Conservation (phyloP, 495 filamentous ascomycete genomes). For the Letharia lupina region DNA sequence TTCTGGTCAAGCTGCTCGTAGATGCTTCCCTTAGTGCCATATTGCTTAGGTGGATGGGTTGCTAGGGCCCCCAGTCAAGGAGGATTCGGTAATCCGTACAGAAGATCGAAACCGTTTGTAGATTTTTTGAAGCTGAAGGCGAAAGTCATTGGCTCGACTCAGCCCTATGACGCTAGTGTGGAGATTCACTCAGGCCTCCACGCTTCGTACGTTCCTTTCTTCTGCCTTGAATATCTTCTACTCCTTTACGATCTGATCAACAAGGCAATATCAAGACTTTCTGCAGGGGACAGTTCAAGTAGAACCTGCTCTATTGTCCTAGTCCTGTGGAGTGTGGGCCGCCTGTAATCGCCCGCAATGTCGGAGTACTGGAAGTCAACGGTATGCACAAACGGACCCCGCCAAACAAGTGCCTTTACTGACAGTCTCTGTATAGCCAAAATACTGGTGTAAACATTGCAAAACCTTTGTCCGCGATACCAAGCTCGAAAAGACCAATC, state of each 20-base stretch:
- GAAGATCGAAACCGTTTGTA: not conserved
- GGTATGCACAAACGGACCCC: constrained; percentile 33
- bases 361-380: constrained; percentile 99
- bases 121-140: not conserved
- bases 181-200: not conserved
- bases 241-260: not conserved
- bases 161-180: constrained; percentile 9
- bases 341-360: constrained; percentile 35
- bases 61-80: not conserved
- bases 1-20: constrained; percentile 1
- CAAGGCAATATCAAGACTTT: too few relatives aligned
- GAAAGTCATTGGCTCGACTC: not conserved
- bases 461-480: constrained; percentile 86
- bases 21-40: constrained; percentile 10
- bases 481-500: constrained; percentile 76
- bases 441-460: constrained; percentile 98
- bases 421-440: constrained; percentile 44
- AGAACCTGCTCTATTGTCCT: not conserved
- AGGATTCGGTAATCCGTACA: not conserved
- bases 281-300: not conserved
- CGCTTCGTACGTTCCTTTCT: not conserved
- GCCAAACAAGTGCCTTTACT: constrained; percentile 11
- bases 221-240: not conserved
- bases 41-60: not conserved
- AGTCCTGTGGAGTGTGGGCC: not conserved